These are phyloP conservation scores for Penicillium thymicola DNA, from an alignment of 2,329 filamentous ascomycete species.

Conservation along the genomic window DNA sequence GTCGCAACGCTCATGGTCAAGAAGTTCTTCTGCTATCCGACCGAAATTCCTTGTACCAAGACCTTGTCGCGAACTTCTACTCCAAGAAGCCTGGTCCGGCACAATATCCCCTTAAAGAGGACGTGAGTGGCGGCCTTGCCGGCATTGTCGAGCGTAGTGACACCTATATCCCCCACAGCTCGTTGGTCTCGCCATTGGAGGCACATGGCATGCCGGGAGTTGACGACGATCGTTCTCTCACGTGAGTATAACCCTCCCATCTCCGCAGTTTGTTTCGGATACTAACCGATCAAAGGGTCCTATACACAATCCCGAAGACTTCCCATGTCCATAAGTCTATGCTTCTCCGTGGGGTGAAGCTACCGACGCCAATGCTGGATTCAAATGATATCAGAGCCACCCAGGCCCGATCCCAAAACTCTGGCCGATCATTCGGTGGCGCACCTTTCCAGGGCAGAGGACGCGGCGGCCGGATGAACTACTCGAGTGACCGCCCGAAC, in stretches of 20 bases:
- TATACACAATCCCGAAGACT: conserved; percentile 76
- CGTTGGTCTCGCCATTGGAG: conserved; percentile 73
- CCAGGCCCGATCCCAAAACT: conserved; percentile 61
- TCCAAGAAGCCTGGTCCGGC: conserved; percentile 74
- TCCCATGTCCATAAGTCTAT: conserved; percentile 83
- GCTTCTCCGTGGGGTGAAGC: conserved; percentile 78
- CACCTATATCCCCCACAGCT: conserved; percentile 78
- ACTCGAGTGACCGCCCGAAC: conserved; percentile 45
- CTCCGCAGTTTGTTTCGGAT: background rate
- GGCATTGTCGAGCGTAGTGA: conserved; percentile 80
- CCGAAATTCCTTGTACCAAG: conserved; percentile 78
- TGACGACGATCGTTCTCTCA: conserved; percentile 82
- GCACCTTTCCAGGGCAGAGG: conserved; percentile 56
- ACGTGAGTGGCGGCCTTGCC: conserved; percentile 70
- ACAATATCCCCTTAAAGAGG: conserved; percentile 70
- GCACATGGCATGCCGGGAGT: conserved; percentile 69
- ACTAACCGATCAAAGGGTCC: conserved; percentile 59
- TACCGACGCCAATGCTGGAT: conserved; percentile 69
- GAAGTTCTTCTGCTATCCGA: conserved; percentile 85
- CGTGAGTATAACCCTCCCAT: conserved; percentile 51
- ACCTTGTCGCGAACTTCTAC: conserved; percentile 81
- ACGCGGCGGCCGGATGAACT: conserved; percentile 54
- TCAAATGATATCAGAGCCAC: conserved; percentile 72
- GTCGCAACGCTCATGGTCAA: conserved; percentile 73
- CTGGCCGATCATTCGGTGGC: conserved; percentile 68